These are phyloP conservation scores for Zoysia japonica DNA, from an alignment of 176 grass and related monocot species.

Conservation along the genomic window DNA sequence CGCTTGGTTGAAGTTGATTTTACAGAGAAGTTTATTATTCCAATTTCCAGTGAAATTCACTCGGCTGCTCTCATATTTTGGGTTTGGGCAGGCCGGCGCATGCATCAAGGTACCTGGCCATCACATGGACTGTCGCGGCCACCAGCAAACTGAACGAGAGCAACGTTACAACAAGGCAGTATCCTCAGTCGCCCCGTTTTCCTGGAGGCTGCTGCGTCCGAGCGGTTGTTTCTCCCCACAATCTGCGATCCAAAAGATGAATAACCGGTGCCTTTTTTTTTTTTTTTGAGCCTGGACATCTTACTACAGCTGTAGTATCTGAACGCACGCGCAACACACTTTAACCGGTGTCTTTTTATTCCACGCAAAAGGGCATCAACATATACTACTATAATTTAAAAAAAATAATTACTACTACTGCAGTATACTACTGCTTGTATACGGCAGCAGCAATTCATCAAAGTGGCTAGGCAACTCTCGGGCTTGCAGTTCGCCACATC, in stretches of 20 bases:
- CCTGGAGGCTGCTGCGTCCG: conserved; percentile 29
- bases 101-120: conserved; percentile 1
- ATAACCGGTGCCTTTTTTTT: conserved; percentile 8
- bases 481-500: too few relatives aligned
- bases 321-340: too few relatives aligned
- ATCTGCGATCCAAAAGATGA: conserved; percentile 32
- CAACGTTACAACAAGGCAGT: conserved; percentile 33
- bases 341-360: too few relatives aligned
- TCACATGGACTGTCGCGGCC: conserved; percentile 34
- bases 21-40: too few relatives aligned
- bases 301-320: too few relatives aligned
- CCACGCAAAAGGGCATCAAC: not conserved
- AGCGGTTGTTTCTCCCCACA: conserved; percentile 39
- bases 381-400: too few relatives aligned
- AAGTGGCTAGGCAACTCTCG: too few relatives aligned
- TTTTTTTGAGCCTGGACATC: not conserved
- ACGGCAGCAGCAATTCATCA: not conserved
- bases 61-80: not conserved
- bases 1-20: not conserved
- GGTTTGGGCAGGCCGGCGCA: not conserved
- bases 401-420: too few relatives aligned
- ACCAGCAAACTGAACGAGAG: conserved; percentile 31
- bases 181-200: conserved; percentile 36
- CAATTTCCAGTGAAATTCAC: not conserved
- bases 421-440: not conserved